phyloP scores from a whole-genome alignment of 2,329 filamentous ascomycete genomes.

The Sordariomycetes sp. region DNA sequence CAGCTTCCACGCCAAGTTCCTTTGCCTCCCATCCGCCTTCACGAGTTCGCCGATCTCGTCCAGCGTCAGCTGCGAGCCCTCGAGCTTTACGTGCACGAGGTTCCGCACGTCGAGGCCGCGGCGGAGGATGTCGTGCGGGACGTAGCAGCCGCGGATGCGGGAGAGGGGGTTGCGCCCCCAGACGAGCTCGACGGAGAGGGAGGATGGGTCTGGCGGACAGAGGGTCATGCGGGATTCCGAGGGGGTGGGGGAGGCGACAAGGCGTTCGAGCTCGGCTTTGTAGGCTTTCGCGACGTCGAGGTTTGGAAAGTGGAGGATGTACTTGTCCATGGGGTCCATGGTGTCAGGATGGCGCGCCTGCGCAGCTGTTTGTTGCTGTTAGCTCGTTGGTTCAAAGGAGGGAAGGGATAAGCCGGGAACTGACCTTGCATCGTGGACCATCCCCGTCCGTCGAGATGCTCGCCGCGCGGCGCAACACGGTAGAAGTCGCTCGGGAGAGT shows the following conservation, averaged over 20 bases:
- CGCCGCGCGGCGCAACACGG: constrained; percentile 49
- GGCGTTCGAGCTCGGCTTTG: constrained; percentile 25
- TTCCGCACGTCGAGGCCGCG: constrained; percentile 7
- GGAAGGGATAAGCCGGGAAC: constrained; percentile 1
- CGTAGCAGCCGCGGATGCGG: constrained; percentile 6
- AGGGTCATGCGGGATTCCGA: constrained; percentile 2
- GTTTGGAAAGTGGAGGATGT: constrained; percentile 59
- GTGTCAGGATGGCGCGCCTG: constrained; percentile 55
- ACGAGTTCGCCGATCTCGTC: constrained; percentile 24
- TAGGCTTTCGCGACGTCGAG: constrained; percentile 50
- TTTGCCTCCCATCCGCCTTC: constrained; percentile 26
- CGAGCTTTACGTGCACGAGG: constrained; percentile 19
- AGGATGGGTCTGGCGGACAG: constrained; percentile 7
- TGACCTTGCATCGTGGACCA: constrained; percentile 48
- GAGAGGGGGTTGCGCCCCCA: constrained; percentile 4
- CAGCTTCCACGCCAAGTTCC: constrained; percentile 16
- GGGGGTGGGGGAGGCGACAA: constrained; percentile 9
- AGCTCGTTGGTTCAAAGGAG: neutral
- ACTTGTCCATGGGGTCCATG: constrained; percentile 51
- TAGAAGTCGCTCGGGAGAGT: constrained; percentile 61
- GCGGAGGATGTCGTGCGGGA: constrained; percentile 3
- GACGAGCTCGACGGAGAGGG: constrained; percentile 8
- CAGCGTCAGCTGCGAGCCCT: constrained; percentile 17
- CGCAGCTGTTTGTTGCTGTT: constrained; percentile 31
- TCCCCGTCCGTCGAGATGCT: constrained; percentile 57